Evolutionary conservation across 2,329 filamentous ascomycete species (phyloP).

Genomic region (Paramyrothecium sp.): DNA sequence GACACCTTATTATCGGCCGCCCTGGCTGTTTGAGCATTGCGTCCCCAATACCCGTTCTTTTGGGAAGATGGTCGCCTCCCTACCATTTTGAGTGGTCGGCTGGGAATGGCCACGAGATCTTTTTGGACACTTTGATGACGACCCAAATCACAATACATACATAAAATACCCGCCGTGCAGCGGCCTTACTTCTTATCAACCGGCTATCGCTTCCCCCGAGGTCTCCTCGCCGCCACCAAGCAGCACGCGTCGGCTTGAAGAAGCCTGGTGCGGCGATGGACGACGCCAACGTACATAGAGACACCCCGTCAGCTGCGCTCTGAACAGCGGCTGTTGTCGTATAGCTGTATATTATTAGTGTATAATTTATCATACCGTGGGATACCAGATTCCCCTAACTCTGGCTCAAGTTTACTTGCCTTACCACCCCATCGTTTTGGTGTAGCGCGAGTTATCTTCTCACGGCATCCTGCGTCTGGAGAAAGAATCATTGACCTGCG

Average conservation of each 20-base stretch:
- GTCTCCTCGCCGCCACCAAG: background rate
- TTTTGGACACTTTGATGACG: background rate
- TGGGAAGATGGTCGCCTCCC: background rate
- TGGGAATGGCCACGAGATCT: background rate
- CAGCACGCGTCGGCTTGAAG: too few relatives aligned
- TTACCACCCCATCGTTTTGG: too few relatives aligned
- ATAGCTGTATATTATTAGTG: constrained; percentile 34
- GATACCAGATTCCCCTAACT: background rate
- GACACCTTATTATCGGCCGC: constrained; percentile 11
- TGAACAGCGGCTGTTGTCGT: constrained; percentile 10
- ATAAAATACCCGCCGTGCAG: constrained; percentile 25
- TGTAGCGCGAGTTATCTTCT: too few relatives aligned
- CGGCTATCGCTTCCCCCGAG: constrained; percentile 18
- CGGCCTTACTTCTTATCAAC: constrained; percentile 24
- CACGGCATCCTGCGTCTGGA: too few relatives aligned
- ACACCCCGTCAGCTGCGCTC: background rate
- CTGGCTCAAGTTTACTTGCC: too few relatives aligned
- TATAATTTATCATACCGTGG: constrained; percentile 28
- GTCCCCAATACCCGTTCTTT: too few relatives aligned
- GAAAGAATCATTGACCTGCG: too few relatives aligned
- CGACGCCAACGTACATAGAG: background rate
- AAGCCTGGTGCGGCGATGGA: background rate
- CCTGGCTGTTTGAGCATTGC: too few relatives aligned
- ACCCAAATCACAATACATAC: background rate
- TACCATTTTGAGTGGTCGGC: background rate